Evolutionary conservation across 768 basidiomycete genomes (phyloP).

Genomic region (Holtermannia corniformis): DNA sequence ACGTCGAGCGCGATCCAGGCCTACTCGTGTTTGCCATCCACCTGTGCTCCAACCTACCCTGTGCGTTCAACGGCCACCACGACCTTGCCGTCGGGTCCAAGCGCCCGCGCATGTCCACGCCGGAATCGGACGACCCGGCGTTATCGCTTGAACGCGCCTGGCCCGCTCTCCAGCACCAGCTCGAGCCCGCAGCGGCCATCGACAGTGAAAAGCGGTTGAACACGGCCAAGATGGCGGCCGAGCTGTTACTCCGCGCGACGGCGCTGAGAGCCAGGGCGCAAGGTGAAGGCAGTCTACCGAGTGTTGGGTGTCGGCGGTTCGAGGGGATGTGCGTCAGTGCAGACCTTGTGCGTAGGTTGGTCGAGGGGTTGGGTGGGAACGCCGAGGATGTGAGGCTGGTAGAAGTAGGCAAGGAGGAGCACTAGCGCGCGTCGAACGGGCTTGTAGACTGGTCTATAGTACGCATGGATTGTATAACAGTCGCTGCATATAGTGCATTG

Average conservation of each 20-base stretch:
- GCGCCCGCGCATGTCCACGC: background rate
- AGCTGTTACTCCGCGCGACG: conserved; percentile 34
- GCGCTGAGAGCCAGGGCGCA: conserved; percentile 10
- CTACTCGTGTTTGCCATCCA: conserved; percentile 37
- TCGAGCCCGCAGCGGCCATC: conserved; percentile 33
- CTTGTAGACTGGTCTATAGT: too few relatives aligned
- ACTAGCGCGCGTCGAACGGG: background rate
- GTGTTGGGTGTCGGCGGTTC: conserved; percentile 33
- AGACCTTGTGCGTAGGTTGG: conserved; percentile 23
- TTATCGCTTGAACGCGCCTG: conserved; percentile 34
- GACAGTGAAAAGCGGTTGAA: conserved; percentile 39
- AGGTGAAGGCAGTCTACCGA: conserved; percentile 6
- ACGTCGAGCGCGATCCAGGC: conserved; percentile 39
- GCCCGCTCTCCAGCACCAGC: conserved; percentile 21
- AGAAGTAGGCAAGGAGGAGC: too few relatives aligned
- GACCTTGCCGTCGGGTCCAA: conserved; percentile 6
- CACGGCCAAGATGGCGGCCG: conserved; percentile 39
- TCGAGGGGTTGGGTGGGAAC: conserved; percentile 32
- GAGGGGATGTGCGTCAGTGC: conserved; percentile 35
- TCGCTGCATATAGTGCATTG: too few relatives aligned
- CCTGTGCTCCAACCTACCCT: conserved; percentile 37
- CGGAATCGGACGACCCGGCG: conserved; percentile 17
- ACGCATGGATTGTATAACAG: too few relatives aligned
- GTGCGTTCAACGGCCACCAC: conserved; percentile 25
- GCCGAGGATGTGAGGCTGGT: conserved; percentile 11